Conservation (phyloP, 2,329 filamentous ascomycete genomes). For the Ophiocordyceps camponoti-leonardi region DNA sequence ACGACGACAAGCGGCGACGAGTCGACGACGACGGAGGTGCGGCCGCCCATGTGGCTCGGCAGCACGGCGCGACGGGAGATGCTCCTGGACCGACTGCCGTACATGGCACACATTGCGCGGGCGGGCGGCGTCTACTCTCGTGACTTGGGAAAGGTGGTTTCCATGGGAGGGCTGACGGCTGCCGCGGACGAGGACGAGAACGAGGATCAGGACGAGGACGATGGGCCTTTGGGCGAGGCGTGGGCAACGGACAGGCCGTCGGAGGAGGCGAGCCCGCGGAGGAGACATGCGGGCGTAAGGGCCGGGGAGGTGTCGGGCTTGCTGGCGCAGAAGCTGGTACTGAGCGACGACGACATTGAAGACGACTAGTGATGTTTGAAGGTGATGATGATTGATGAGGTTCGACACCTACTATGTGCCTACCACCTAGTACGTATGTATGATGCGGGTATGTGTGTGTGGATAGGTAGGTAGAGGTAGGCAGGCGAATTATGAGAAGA, state of each 20-base stretch:
- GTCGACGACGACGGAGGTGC: constrained; percentile 4
- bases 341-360: constrained; percentile 77
- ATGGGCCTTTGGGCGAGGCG: constrained; percentile 22
- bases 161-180: constrained; percentile 42
- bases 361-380: constrained; percentile 20
- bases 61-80: constrained; percentile 54
- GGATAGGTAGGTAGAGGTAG: no score
- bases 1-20: constrained; percentile 4
- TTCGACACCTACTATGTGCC: neutral
- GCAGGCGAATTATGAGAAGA: no score
- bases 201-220: constrained; percentile 26
- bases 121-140: constrained; percentile 23
- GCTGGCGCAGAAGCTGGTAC: constrained; percentile 46
- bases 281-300: constrained; percentile 23
- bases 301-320: constrained; percentile 20
- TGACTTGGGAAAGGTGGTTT: constrained; percentile 51
- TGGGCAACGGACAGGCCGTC: constrained; percentile 47
- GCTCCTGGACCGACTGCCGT: constrained; percentile 74
- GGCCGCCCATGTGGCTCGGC: constrained; percentile 39
- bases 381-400: neutral
- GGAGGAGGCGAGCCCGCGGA: constrained; percentile 33
- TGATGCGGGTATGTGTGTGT: no score
- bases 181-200: constrained; percentile 24
- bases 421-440: neutral
- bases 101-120: constrained; percentile 52